Percentiles rank a stretch among this genome's conserved stretches.
phyloP scores from a whole-genome alignment of 148 eudicot genomes.

The Persicaria tinctoria region DNA sequence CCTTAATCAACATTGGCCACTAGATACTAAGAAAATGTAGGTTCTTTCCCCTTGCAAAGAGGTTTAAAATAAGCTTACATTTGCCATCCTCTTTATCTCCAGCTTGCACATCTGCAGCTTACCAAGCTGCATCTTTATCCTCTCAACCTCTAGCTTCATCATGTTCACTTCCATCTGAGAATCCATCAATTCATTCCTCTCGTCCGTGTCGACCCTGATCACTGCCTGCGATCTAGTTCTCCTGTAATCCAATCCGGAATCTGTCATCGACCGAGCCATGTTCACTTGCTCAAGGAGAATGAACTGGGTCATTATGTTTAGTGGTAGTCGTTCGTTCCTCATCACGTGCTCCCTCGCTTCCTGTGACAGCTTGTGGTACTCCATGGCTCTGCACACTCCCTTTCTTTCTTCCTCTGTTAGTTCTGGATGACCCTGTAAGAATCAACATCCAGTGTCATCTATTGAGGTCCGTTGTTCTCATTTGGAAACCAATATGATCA shows the following conservation, averaged over 20 bases:
- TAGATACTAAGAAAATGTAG: not conserved
- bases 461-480: too few relatives aligned
- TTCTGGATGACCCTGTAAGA: slow-evolving; percentile 36
- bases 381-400: slow-evolving; percentile 29
- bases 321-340: slow-evolving; percentile 38
- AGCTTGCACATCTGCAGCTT: not conserved
- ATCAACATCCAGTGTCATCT: too few relatives aligned
- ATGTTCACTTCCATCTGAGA: slow-evolving; percentile 4
- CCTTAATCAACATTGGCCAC: too few relatives aligned
- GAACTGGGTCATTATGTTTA: slow-evolving; percentile 26
- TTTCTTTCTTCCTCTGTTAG: slow-evolving; percentile 33
- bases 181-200: not conserved
- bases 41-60: not conserved
- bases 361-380: slow-evolving; percentile 38
- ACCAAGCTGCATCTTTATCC: not conserved
- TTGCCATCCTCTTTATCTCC: slow-evolving; percentile 9
- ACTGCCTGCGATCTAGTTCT: not conserved
- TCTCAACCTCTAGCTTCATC: slow-evolving; percentile 4
- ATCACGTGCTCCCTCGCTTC: slow-evolving; percentile 38
- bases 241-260: slow-evolving; percentile 14
- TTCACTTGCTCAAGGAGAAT: slow-evolving; percentile 39
- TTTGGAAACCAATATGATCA: too few relatives aligned
- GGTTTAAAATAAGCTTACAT: not conserved
- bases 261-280: slow-evolving; percentile 25
- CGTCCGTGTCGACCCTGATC: slow-evolving; percentile 4